Evolutionary conservation across 2,329 filamentous ascomycete species (phyloP).

Genomic region (Aspergillus quadrilineatus): DNA sequence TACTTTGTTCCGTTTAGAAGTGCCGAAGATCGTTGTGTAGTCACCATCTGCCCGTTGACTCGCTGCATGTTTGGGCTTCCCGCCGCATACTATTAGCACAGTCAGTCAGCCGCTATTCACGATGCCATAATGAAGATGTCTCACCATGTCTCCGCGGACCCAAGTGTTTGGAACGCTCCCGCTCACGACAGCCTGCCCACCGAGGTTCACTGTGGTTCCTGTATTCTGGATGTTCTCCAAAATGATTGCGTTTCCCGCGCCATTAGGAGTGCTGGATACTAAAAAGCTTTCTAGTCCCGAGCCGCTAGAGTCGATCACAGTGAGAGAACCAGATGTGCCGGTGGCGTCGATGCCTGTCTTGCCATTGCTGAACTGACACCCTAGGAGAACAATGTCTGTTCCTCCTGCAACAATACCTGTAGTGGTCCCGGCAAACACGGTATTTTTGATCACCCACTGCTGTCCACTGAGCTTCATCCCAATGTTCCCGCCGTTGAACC

Average conservation of each 20-base stretch:
- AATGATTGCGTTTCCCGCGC: slow-evolving; percentile 32
- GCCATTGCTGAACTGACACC: slow-evolving; percentile 25
- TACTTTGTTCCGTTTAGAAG: slow-evolving; percentile 39
- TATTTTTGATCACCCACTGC: slow-evolving; percentile 45
- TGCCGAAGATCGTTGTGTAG: slow-evolving; percentile 28
- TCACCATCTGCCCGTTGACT: slow-evolving; percentile 29
- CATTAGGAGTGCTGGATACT: slow-evolving; percentile 27
- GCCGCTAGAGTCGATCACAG: slow-evolving; percentile 23
- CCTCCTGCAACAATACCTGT: slow-evolving; percentile 49
- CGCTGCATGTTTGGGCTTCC: slow-evolving; percentile 20
- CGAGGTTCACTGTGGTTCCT: slow-evolving; percentile 28
- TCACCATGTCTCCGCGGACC: slow-evolving; percentile 35
- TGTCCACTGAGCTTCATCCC: slow-evolving; percentile 35
- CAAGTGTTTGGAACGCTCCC: slow-evolving; percentile 28
- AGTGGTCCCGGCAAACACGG: slow-evolving; percentile 61
- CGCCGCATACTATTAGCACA: slow-evolving; percentile 18
- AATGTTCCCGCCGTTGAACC: slow-evolving; percentile 30
- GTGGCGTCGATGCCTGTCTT: slow-evolving; percentile 27
- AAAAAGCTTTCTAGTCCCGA: slow-evolving; percentile 18
- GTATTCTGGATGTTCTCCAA: slow-evolving; percentile 32
- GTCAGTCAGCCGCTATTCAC: not conserved
- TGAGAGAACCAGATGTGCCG: slow-evolving; percentile 24
- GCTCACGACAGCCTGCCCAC: slow-evolving; percentile 23
- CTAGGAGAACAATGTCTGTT: slow-evolving; percentile 28
- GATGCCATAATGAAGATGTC: not conserved